These are phyloP conservation scores for Penicillium aurantiogriseum DNA, from an alignment of 2,329 filamentous ascomycete genomes.

Conservation along the genomic window DNA sequence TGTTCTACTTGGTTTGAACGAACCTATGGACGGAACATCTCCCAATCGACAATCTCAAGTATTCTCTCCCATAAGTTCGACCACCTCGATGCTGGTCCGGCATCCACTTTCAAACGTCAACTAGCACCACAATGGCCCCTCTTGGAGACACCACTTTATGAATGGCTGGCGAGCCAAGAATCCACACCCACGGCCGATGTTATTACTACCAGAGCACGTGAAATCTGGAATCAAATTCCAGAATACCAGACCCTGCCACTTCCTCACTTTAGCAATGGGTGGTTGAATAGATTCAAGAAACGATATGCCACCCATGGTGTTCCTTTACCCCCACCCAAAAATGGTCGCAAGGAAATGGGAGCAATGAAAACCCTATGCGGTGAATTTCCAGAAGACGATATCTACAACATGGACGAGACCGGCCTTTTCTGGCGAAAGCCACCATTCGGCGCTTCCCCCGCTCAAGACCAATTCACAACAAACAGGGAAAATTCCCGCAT, in stretches of 20 bases:
- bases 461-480: conserved; percentile 1
- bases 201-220: conserved; percentile 14
- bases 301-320: background rate
- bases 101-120: background rate
- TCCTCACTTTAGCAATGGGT: conserved; percentile 21
- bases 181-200: background rate
- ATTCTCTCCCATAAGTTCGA: conserved; percentile 5
- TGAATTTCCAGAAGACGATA: conserved; percentile 19
- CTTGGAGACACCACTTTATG: background rate
- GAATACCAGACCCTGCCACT: conserved; percentile 13
- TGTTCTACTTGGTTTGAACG: conserved; percentile 7
- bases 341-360: conserved; percentile 3
- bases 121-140: conserved; percentile 7
- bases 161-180: conserved; percentile 3
- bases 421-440: conserved; percentile 22
- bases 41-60: conserved; percentile 2
- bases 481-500: conserved; percentile 3
- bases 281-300: conserved; percentile 13
- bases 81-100: conserved; percentile 1
- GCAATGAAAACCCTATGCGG: conserved; percentile 14
- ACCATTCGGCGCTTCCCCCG: conserved; percentile 1
- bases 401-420: conserved; percentile 25
- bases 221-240: conserved; percentile 17
- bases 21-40: background rate
- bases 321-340: background rate